Percentiles rank a stretch among this genome's conserved stretches.
phyloP scores from a whole-genome alignment of 164 flowering plant genomes.

The Stephania japonica region DNA sequence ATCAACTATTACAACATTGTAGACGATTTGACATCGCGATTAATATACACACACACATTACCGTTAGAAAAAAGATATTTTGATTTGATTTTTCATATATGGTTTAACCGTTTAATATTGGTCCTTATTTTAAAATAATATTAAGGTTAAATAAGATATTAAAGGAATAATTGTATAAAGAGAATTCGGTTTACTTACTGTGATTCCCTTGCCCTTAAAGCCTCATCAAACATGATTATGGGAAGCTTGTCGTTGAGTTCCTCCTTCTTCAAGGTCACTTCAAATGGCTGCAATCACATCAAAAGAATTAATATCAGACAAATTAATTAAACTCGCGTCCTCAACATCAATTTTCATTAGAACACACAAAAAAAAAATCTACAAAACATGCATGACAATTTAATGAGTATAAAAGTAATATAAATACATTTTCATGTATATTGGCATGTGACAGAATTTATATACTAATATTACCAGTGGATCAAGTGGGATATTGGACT shows the following conservation, averaged over 20 bases:
- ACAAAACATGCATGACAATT: too few relatives aligned
- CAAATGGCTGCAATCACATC: constrained; percentile 27
- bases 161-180: not conserved
- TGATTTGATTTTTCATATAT: not conserved
- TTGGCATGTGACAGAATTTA: not conserved
- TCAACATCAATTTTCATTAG: not conserved
- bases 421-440: not conserved
- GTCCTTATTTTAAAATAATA: not conserved
- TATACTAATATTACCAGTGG: constrained; percentile 28
- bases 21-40: too few relatives aligned
- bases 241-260: constrained; percentile 59
- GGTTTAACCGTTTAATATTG: not conserved
- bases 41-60: too few relatives aligned
- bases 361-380: not conserved
- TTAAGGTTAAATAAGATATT: constrained; percentile 3
- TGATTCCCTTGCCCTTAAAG: constrained; percentile 42
- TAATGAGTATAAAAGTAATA: not conserved
- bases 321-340: too few relatives aligned
- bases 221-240: constrained; percentile 51
- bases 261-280: constrained; percentile 40
- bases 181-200: constrained; percentile 38
- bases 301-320: too few relatives aligned
- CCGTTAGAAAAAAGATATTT: too few relatives aligned
- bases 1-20: too few relatives aligned
- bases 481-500: constrained; percentile 12